Conservation (phyloP, 73 alveolate genomes). For the Paramecium sexaurelia region DNA sequence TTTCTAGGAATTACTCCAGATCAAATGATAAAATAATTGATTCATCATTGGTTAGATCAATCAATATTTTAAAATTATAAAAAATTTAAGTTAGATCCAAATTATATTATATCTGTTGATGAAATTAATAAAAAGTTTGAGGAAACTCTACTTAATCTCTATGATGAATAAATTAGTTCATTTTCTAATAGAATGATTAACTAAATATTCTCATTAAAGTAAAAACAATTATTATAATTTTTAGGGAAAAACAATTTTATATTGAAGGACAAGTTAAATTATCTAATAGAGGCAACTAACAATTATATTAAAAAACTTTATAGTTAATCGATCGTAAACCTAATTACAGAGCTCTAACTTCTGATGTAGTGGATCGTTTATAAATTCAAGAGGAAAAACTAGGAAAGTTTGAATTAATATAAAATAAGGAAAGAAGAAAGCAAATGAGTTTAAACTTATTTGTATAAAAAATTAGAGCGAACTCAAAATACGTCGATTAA, state of each 20-base stretch:
- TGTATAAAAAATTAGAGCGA: slow-evolving; percentile 3
- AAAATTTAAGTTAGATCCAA: background rate
- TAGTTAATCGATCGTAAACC: slow-evolving; percentile 4
- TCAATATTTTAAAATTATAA: slow-evolving; percentile 6
- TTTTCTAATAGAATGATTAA: slow-evolving; percentile 3
- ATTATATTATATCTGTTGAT: background rate
- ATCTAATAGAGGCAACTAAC: background rate
- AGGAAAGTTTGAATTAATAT: background rate
- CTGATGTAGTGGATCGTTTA: background rate
- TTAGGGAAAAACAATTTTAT: slow-evolving; percentile 12
- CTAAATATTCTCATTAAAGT: background rate
- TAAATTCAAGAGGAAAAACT: background rate
- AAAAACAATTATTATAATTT: background rate
- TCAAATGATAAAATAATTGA: background rate
- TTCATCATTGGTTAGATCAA: slow-evolving; percentile 9
- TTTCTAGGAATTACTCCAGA: background rate
- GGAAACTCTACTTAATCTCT: background rate
- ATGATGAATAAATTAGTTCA: slow-evolving; percentile 2
- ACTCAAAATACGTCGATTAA: background rate
- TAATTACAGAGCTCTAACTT: slow-evolving; percentile 9
- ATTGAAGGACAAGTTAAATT: background rate
- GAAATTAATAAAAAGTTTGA: slow-evolving; percentile 29
- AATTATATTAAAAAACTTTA: background rate
- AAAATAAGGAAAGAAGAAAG: slow-evolving; percentile 3
- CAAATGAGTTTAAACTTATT: background rate